These are phyloP conservation scores for Phaeophleospora eucalypticola DNA, from an alignment of 2,329 filamentous ascomycete genomes.

Conservation along the genomic window DNA sequence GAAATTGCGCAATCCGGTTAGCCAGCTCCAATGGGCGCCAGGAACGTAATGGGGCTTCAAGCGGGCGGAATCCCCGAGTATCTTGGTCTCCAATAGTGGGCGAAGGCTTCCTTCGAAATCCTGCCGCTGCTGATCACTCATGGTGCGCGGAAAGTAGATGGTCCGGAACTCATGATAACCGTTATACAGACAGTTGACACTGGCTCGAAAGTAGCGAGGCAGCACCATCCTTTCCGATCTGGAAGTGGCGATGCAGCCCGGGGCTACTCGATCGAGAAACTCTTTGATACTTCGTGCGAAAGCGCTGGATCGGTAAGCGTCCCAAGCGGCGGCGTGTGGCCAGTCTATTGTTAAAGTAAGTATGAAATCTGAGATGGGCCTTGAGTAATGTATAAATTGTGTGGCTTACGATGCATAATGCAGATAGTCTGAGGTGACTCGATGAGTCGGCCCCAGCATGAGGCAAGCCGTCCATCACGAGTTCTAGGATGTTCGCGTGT, in stretches of 20 bases:
- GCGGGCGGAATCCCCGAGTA: neutral
- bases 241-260: neutral
- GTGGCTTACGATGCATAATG: neutral
- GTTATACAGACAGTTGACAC: neutral
- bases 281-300: neutral
- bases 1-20: neutral
- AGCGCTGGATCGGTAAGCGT: neutral
- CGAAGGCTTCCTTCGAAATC: neutral
- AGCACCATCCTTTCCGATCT: neutral
- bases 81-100: too few species aligned
- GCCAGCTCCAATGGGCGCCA: neutral
- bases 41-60: neutral
- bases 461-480: too few species aligned
- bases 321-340: neutral
- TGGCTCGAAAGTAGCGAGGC: neutral
- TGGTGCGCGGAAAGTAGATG: neutral
- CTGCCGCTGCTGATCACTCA: neutral
- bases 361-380: too few species aligned
- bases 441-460: neutral
- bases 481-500: too few species aligned
- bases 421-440: neutral
- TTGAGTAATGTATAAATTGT: too few species aligned
- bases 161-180: neutral
- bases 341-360: neutral
- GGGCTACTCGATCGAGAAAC: neutral